Conservation (phyloP, 179 eudicot genomes). For the Spinacia oleracea region DNA sequence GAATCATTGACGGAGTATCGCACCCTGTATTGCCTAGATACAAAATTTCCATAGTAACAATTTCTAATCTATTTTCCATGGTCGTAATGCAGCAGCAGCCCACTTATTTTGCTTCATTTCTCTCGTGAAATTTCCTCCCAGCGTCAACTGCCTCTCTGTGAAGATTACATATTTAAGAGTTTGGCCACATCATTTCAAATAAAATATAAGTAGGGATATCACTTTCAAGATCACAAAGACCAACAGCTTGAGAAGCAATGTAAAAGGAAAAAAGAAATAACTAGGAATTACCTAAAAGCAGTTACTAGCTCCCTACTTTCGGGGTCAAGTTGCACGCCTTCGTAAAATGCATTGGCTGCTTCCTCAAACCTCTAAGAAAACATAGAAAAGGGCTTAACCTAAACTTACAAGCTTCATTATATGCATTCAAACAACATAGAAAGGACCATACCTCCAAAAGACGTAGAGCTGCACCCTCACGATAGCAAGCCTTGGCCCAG, state of each 20-base stretch:
- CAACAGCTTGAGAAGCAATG: slow-evolving; percentile 12
- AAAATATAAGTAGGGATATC: not conserved
- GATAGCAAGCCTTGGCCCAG: slow-evolving; percentile 94
- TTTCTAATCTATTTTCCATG: too few relatives aligned
- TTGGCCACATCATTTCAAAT: not conserved
- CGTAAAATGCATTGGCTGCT: slow-evolving; percentile 94
- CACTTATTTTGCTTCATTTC: slow-evolving; percentile 35
- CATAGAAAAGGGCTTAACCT: not conserved
- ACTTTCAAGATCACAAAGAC: not conserved
- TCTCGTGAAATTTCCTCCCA: slow-evolving; percentile 71
- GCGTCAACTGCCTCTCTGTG: slow-evolving; percentile 97
- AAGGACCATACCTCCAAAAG: slow-evolving; percentile 55
- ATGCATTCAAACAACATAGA: not conserved
- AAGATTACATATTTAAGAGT: slow-evolving; percentile 9
- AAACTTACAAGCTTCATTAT: not conserved
- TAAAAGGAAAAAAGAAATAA: not conserved
- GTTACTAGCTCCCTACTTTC: slow-evolving; percentile 82
- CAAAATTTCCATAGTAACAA: too few relatives aligned
- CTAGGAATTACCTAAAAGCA: slow-evolving; percentile 68
- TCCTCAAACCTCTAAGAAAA: slow-evolving; percentile 80
- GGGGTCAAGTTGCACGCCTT: slow-evolving; percentile 86
- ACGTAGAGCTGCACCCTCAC: slow-evolving; percentile 92
- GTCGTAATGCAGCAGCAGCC: not conserved
- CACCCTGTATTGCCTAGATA: too few relatives aligned
- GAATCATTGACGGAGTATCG: too few relatives aligned